Conservation (phyloP, 139 green algal genomes). For the Chlorella ohadii region DNA sequence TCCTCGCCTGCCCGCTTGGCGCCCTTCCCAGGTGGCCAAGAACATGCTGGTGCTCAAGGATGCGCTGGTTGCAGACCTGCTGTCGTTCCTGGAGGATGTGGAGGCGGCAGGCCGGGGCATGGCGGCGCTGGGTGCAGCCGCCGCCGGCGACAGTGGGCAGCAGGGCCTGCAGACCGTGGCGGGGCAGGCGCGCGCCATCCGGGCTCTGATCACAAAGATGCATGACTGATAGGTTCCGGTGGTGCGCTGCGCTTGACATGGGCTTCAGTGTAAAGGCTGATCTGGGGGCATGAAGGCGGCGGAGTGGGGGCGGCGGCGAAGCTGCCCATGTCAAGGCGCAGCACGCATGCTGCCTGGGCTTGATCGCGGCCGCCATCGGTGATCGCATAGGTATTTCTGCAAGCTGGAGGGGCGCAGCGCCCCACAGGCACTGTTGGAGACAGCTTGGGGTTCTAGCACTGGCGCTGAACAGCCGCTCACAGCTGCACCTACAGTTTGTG, state of each 20-base stretch:
- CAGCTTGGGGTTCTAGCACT: too few relatives aligned
- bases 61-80: constrained; percentile 69
- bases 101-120: constrained; percentile 58
- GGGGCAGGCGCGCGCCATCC: constrained; percentile 4
- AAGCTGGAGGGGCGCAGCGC: too few relatives aligned
- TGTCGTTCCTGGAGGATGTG: constrained; percentile 69
- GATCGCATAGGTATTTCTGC: too few relatives aligned
- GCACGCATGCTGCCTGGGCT: too few relatives aligned
- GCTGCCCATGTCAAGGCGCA: too few relatives aligned
- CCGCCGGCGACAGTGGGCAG: not conserved
- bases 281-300: not conserved
- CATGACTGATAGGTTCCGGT: not conserved
- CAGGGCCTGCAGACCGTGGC: constrained; percentile 1
- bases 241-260: not conserved
- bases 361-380: too few relatives aligned
- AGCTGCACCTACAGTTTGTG: too few relatives aligned
- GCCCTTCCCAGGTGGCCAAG: constrained; percentile 58
- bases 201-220: constrained; percentile 27
- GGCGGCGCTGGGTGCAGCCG: not conserved
- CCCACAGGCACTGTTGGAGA: too few relatives aligned
- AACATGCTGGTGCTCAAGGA: constrained; percentile 88
- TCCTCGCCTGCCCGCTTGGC: too few relatives aligned
- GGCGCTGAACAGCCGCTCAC: too few relatives aligned
- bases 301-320: too few relatives aligned
- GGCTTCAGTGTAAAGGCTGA: not conserved